Percentiles rank a stretch among this genome's conserved stretches.
These are phyloP conservation scores for Fusarium avenaceum DNA, from an alignment of 2,329 filamentous ascomycete species.

Conservation along the genomic window DNA sequence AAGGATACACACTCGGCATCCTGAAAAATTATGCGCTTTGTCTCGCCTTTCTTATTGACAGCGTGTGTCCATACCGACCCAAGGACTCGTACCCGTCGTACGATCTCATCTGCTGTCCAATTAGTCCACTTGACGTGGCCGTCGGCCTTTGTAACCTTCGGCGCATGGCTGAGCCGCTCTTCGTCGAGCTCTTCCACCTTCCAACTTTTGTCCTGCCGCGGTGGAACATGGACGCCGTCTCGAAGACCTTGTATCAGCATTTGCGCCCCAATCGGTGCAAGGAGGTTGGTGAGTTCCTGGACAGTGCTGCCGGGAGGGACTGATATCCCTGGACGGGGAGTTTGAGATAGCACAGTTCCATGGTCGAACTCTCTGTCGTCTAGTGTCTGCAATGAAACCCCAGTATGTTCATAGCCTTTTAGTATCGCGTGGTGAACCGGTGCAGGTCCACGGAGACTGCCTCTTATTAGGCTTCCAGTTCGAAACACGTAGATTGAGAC, in stretches of 20 bases:
- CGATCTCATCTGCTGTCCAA: conserved; percentile 68
- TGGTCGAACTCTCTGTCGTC: conserved; percentile 82
- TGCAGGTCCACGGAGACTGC: conserved; percentile 83
- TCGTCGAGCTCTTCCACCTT: conserved; percentile 39
- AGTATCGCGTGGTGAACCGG: conserved; percentile 90
- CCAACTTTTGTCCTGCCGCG: conserved; percentile 59
- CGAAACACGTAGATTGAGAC: conserved; percentile 36
- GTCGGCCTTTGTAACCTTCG: conserved; percentile 78
- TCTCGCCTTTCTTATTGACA: conserved; percentile 42
- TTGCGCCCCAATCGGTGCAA: conserved; percentile 75
- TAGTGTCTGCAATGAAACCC: conserved; percentile 89
- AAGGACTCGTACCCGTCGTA: conserved; percentile 69
- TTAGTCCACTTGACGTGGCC: conserved; percentile 70
- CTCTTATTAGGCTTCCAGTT: conserved; percentile 19
- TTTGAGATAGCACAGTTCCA: conserved; percentile 81
- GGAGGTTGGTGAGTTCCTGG: conserved; percentile 56
- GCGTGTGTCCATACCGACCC: conserved; percentile 74
- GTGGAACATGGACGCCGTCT: conserved; percentile 74
- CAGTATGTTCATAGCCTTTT: conserved; percentile 69
- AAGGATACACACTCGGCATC: conserved; percentile 47
- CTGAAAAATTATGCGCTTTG: conserved; percentile 58
- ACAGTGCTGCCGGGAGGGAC: conserved; percentile 62
- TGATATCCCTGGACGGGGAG: conserved; percentile 68
- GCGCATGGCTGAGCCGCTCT: conserved; percentile 65
- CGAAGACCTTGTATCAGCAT: conserved; percentile 78